Base-by-base conservation (phyloP, 1,284 basidiomycete species). In the Agroathelia rolfsii region DNA sequence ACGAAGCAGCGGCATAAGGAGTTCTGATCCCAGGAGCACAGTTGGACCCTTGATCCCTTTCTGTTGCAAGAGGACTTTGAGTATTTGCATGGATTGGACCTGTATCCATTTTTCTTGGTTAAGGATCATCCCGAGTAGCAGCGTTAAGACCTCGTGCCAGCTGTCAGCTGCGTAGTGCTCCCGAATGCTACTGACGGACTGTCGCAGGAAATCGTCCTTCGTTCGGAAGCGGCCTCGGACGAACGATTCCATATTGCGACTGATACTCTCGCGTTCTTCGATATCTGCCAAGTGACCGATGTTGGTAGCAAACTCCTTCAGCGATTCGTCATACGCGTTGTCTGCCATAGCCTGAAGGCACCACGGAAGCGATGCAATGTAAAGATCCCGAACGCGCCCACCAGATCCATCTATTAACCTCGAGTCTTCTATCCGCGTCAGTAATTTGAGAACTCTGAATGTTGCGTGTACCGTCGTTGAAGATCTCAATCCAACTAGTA, bases 161-260 rank as follows among this genome's bases (percentile, higher is more conserved):
- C 65, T 69, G 46, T 72, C 76, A 31, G 52, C 48, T 14, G 72
- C 73, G 59, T 83, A 92, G 48, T 88, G 75, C 47, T 93, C 87
- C 18, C 87, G 76, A 25, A 96, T 67, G 43, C 84, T 81, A 3
- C 75, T 66, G 12, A 89, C 79, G 0, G 89, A 90, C 51, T 96
- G 90, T 3, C 89, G 77, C 37, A 94, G 70, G 55, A 96, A 90
- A 54, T 96, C 92, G 36, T 96, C 93, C 51, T 84, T 84, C 2
- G 89, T 89, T 26, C 92, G 70, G 66, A 96, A 96, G 27, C 88
- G 82, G 14, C 69, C 66, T 54, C 86, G 88, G 24, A 86, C 76
- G 43, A 94, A 92, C 5, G 88, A 93, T 2, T 70, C 81, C 72
- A 94, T 84, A 45, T 96, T 82, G 20, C 87, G 80, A 37, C 75